phyloP scores from a whole-genome alignment of 441 rosid genomes.

The Adansonia grandidieri region DNA sequence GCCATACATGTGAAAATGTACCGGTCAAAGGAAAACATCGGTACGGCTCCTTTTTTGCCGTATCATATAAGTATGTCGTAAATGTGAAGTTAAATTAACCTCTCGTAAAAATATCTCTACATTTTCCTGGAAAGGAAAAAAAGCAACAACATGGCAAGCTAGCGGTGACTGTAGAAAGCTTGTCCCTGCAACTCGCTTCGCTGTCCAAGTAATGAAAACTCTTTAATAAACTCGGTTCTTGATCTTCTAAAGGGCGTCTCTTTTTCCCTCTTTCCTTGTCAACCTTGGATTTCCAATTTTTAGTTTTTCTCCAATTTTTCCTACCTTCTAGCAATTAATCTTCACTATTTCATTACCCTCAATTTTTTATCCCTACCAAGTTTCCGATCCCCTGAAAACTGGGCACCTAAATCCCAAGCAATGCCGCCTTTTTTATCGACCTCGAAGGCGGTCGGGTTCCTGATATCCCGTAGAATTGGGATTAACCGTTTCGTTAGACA shows the following conservation, averaged over 20 bases:
- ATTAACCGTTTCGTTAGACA: conserved; percentile 35
- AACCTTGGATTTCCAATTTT: conserved; percentile 14
- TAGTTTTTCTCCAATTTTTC: background rate
- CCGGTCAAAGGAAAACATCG: no score
- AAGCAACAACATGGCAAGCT: background rate
- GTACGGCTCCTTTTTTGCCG: no score
- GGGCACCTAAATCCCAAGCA: conserved; percentile 14
- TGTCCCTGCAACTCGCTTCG: background rate
- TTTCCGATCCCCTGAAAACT: background rate
- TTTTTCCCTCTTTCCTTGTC: background rate
- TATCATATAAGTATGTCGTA: no score
- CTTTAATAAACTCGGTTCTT: background rate
- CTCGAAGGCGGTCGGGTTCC: conserved; percentile 47
- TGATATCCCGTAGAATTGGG: conserved; percentile 46
- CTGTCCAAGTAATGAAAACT: background rate
- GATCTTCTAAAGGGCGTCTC: background rate
- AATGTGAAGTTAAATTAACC: no score
- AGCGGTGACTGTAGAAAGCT: background rate
- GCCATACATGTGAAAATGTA: background rate
- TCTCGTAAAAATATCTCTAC: no score
- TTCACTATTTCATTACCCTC: background rate
- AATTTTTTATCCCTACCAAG: background rate
- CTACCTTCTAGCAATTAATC: background rate
- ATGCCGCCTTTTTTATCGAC: conserved; percentile 67
- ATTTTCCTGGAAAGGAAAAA: no score